Percentiles rank a stretch among this genome's conserved stretches.
phyloP scores from a whole-genome alignment of 371 early-diverging fungal species.

The Cokeromyces recurvatus region DNA sequence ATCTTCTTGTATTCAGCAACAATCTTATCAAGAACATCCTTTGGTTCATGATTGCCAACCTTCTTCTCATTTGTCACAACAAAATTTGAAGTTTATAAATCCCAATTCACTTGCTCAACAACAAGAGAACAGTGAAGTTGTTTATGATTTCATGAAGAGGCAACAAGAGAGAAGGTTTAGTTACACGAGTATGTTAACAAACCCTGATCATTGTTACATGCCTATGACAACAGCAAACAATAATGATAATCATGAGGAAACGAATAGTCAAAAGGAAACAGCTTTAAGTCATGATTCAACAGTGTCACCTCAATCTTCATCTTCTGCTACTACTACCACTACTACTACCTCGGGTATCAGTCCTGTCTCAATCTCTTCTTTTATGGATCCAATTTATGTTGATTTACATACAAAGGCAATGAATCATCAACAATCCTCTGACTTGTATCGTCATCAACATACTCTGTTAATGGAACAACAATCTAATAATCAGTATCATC shows the following conservation, averaged over 20 bases:
- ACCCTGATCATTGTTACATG: slow-evolving; percentile 28
- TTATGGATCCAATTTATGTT: slow-evolving; percentile 18
- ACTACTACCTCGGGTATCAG: slow-evolving; percentile 5
- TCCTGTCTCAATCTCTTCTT: slow-evolving; percentile 6
- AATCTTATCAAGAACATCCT: too few relatives aligned
- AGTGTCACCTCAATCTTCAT: too few relatives aligned
- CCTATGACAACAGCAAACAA: too few relatives aligned
- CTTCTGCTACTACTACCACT: slow-evolving; percentile 11
- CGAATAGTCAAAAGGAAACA: too few relatives aligned
- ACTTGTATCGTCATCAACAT: slow-evolving; percentile 7
- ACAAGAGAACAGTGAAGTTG: too few relatives aligned
- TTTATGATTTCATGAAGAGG: too few relatives aligned
- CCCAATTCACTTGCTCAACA: slow-evolving; percentile 18
- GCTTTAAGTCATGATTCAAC: too few relatives aligned
- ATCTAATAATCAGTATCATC: not conserved
- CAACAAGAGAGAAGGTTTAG: slow-evolving; percentile 31
- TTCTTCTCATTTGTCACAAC: slow-evolving; percentile 7
- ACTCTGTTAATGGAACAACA: slow-evolving; percentile 1
- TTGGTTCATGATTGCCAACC: slow-evolving; percentile 6
- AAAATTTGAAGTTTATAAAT: slow-evolving; percentile 17
- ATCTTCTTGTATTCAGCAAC: slow-evolving; percentile 20
- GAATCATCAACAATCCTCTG: slow-evolving; percentile 1
- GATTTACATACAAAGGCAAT: slow-evolving; percentile 13
- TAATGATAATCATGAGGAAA: not conserved
- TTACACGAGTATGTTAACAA: slow-evolving; percentile 41